Evolutionary conservation across 2,329 filamentous ascomycete genomes (phyloP), one percentile per base, ranked within the genome.

Genomic region (Trichophyton simii): DNA sequence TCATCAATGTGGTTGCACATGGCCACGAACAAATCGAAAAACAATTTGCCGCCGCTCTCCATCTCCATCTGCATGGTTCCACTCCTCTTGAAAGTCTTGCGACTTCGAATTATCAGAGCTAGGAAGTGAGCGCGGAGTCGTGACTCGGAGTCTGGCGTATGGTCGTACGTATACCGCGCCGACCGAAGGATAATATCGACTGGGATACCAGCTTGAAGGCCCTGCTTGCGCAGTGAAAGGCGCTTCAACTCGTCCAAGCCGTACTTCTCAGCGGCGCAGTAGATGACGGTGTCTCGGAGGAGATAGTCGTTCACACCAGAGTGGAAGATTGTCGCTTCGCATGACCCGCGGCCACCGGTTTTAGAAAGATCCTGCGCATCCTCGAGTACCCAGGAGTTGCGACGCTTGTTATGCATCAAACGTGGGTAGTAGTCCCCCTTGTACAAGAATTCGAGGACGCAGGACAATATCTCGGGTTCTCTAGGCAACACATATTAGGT

Each of bases 41-140:
- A 96, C 79, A 96, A 82, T 82, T 91, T 91, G 78, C 84, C 91
- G 75, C 91, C 91, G 76, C 85, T 85, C 81, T 96, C 89, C 91
- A 97, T 96, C 81, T 96, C 91, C 80, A 88, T 87, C 83, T 96
- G 91, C 91, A 96, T 95, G 77, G 91, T 96, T 78, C 91, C 91
- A 80, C 91, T 96, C 78, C 88, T 86, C 87, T 96, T 96, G 78
- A 97, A 96, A 72, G 90, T 96, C 81, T 91, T 91, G 76, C 92
- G 89, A 82, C 89, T 92, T 80, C 91, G 87, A 81, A 96, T 96
- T 77, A 96, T 95, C 77, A 96, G 84, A 74, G 91, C 90, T 75
- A 97, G 86, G 82, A 96, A 96, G 80, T 96, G 91, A 80, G 91
- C 91, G 79, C 91, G 91, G 76, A 97, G 86, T 71, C 87, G 85